Evolutionary conservation across 1,139 yeast genomes (phyloP), one percentile per base, ranked within the genome.

Genomic region (Lodderomyces theae): DNA sequence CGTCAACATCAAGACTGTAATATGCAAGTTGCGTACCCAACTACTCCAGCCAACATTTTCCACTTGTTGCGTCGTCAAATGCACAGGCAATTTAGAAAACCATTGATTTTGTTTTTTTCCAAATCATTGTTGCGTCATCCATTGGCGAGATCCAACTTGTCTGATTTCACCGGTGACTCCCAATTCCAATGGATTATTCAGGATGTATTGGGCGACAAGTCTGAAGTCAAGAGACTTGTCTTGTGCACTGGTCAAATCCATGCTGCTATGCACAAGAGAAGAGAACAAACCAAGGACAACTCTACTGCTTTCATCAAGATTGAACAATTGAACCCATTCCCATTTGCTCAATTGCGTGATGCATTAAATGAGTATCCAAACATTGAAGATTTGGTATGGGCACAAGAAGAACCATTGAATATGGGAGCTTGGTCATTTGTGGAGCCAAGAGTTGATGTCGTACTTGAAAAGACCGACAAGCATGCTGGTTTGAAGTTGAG

Each of bases 41-140:
- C 98, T 32, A 92, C 98, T 16, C 98, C 98, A 47, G 88, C 97
- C 40, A 90, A 90, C 66, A 66, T 89, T 64, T 94, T 94, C 95
- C 99, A 94, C 66, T 74, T 90, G 61, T 73, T 92, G 66, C 87
- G 99, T 78, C 87, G 99, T 78, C 98, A 94, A 78, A 90, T 89
- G 89, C 97, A 90, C 70, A 87, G 98, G 72, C 97, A 92, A 72
- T 94, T 92, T 77, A 84, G 99, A 76, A 94, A 94, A 73, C 99
- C 98, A 47, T 77, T 94, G 69, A 74, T 80, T 45, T 63, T 88
- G 52, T 80, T 92, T 72, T 89, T 92, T 78, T 90, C 97, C 46
- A 94, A 94, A 74, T 84, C 90, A 42, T 78, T 94, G 66, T 77
- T 94, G 63, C 88, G 99, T 77, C 97, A 92, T 66, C 98, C 98